phyloP scores from a whole-genome alignment of 352 stramenopile species.

The Pythium coloratum region DNA sequence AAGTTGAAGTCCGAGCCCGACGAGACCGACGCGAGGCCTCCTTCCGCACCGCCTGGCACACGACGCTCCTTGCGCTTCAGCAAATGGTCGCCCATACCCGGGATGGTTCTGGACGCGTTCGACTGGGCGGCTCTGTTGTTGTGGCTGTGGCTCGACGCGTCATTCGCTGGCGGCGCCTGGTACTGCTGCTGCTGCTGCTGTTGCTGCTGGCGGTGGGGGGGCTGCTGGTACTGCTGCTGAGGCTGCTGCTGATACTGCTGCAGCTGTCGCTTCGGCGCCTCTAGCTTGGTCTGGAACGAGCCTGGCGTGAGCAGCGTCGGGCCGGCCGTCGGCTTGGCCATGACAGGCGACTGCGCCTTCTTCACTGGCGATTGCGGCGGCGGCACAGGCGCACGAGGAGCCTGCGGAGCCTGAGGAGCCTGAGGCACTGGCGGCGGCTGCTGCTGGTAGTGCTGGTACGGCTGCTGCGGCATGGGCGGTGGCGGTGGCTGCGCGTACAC shows the following conservation, averaged over 20 bases:
- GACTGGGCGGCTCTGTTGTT: slow-evolving; percentile 8
- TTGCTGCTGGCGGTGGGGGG: slow-evolving; percentile 7
- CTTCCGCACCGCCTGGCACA: slow-evolving; percentile 34
- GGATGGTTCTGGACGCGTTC: slow-evolving; percentile 54
- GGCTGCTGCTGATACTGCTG: slow-evolving; percentile 14
- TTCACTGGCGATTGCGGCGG: not conserved
- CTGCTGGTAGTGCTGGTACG: slow-evolving; percentile 18
- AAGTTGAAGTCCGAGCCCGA: slow-evolving; percentile 70
- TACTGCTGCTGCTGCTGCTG: slow-evolving; percentile 23
- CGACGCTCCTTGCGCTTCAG: slow-evolving; percentile 79
- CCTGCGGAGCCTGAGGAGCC: slow-evolving; percentile 23
- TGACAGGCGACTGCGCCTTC: slow-evolving; percentile 10
- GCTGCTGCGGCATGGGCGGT: slow-evolving; percentile 19
- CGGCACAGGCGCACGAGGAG: slow-evolving; percentile 24
- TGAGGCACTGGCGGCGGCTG: slow-evolving; percentile 7
- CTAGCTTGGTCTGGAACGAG: slow-evolving; percentile 28
- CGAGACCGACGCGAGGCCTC: slow-evolving; percentile 26
- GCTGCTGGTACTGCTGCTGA: no score
- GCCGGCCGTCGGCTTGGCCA: slow-evolving; percentile 24
- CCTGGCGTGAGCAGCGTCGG: slow-evolving; percentile 56
- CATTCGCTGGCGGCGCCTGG: slow-evolving; percentile 25
- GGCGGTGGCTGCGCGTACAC: slow-evolving; percentile 19
- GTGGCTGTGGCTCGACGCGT: slow-evolving; percentile 17
- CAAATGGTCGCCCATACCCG: slow-evolving; percentile 80
- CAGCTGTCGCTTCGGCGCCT: slow-evolving; percentile 16